Evolutionary conservation across 2,329 filamentous ascomycete genomes (phyloP).

Genomic region (Fusarium euwallaceae): DNA sequence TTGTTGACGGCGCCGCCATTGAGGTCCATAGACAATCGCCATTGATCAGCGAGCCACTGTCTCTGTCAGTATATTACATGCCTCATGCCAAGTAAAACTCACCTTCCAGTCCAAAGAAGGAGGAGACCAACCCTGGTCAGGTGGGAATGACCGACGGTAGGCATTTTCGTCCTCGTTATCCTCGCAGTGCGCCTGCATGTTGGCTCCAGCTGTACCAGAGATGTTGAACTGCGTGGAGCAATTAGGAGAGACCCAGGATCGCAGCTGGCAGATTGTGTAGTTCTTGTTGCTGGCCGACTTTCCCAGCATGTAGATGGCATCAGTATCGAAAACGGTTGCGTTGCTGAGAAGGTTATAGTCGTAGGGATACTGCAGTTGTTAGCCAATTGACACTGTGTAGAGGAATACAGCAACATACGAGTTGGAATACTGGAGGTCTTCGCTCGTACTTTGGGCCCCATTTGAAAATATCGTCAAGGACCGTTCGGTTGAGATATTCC

Average conservation of each 20-base stretch:
- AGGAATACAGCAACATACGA: constrained; percentile 52
- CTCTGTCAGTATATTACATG: constrained; percentile 10
- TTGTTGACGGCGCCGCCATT: constrained; percentile 66
- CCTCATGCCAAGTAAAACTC: background rate
- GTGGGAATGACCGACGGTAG: constrained; percentile 62
- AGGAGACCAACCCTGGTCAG: constrained; percentile 47
- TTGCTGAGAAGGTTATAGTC: constrained; percentile 78
- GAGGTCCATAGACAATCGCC: constrained; percentile 68
- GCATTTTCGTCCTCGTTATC: constrained; percentile 65
- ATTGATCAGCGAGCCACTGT: constrained; percentile 64
- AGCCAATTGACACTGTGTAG: background rate
- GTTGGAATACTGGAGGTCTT: constrained; percentile 65
- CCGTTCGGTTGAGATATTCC: constrained; percentile 67
- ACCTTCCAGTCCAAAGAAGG: constrained; percentile 65
- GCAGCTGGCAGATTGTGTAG: constrained; percentile 77
- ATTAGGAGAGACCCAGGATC: constrained; percentile 71
- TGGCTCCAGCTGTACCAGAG: constrained; percentile 69
- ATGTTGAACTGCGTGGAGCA: constrained; percentile 75
- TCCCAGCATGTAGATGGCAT: constrained; percentile 76
- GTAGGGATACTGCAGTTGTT: constrained; percentile 61
- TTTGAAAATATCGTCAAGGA: constrained; percentile 77
- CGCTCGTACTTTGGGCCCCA: constrained; percentile 70
- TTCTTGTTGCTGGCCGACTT: constrained; percentile 58
- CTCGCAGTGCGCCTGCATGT: constrained; percentile 73
- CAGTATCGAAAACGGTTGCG: constrained; percentile 54